These are phyloP conservation scores for Exophiala xenobiotica DNA, from an alignment of 2,329 filamentous ascomycete genomes.

Conservation along the genomic window DNA sequence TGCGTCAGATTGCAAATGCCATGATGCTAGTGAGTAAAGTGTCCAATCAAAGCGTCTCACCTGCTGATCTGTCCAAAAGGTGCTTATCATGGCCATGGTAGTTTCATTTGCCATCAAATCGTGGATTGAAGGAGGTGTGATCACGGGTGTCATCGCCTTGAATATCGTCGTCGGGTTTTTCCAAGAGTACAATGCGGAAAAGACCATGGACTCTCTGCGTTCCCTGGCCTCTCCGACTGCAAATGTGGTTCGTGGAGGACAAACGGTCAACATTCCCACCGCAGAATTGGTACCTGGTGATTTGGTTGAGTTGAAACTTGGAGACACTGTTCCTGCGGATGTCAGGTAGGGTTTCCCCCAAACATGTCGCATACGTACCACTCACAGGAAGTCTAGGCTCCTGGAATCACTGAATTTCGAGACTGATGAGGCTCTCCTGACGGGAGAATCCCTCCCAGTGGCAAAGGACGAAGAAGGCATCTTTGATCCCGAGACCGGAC, in stretches of 20 bases:
- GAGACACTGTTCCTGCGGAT: constrained; percentile 51
- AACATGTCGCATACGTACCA: not conserved
- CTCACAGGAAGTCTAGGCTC: constrained; percentile 4
- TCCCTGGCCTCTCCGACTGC: constrained; percentile 52
- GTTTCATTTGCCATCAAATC: constrained; percentile 59
- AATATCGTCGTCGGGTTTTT: constrained; percentile 60
- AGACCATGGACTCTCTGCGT: constrained; percentile 53
- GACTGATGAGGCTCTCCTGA: constrained; percentile 61
- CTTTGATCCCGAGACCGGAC: constrained; percentile 54
- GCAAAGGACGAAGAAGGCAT: constrained; percentile 51
- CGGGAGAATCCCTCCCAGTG: constrained; percentile 61
- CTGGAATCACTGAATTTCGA: constrained; percentile 59
- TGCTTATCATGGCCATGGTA: constrained; percentile 58
- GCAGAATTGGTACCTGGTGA: constrained; percentile 59
- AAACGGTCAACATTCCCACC: constrained; percentile 51
- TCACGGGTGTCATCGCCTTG: constrained; percentile 57
- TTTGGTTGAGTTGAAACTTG: constrained; percentile 52
- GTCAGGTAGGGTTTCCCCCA: constrained; percentile 36
- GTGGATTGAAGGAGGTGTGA: constrained; percentile 61
- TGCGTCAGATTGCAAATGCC: constrained; percentile 67
- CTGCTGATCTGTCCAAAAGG: constrained; percentile 19
- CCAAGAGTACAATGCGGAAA: constrained; percentile 54
- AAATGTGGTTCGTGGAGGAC: constrained; percentile 51
- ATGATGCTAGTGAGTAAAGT: constrained; percentile 60
- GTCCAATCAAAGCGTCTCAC: not conserved